Conservation (phyloP, 805 yeast species). For the Isabelozyma pseudorhagii region DNA sequence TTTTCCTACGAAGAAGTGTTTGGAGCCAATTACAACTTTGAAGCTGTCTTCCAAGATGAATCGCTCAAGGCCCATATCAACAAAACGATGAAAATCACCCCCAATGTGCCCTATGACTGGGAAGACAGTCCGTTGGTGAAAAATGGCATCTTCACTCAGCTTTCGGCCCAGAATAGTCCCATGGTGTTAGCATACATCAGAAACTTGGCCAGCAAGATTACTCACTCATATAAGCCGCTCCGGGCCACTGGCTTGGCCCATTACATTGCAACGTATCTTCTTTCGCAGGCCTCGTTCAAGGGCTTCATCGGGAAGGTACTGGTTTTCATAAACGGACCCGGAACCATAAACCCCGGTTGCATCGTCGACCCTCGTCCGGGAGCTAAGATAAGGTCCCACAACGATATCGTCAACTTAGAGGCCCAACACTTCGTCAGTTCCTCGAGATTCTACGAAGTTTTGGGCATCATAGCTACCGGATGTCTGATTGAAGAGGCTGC, state of each 20-base stretch:
- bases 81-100: conserved; percentile 1
- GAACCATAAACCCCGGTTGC: conserved; percentile 34
- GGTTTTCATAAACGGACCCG: conserved; percentile 37
- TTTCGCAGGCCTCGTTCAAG: conserved; percentile 15
- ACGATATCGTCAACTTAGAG: conserved; percentile 26
- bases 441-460: conserved; percentile 24
- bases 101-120: conserved; percentile 5
- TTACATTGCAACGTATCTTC: conserved; percentile 17
- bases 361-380: conserved; percentile 15
- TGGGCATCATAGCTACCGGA: conserved; percentile 29
- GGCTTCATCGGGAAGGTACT: conserved; percentile 23
- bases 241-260: conserved; percentile 36
- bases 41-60: conserved; percentile 1
- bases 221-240: conserved; percentile 25
- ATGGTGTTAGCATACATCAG: conserved; percentile 5
- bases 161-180: conserved; percentile 3
- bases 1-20: conserved; percentile 4
- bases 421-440: conserved; percentile 23
- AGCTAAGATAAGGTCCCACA: conserved; percentile 30
- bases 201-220: conserved; percentile 18
- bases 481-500: conserved; percentile 15
- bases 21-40: background rate
- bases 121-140: conserved; percentile 6
- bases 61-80: conserved; percentile 1
- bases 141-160: conserved; percentile 6